phyloP scores from a whole-genome alignment of 2,329 filamentous ascomycete species.

The Periconia sp. region DNA sequence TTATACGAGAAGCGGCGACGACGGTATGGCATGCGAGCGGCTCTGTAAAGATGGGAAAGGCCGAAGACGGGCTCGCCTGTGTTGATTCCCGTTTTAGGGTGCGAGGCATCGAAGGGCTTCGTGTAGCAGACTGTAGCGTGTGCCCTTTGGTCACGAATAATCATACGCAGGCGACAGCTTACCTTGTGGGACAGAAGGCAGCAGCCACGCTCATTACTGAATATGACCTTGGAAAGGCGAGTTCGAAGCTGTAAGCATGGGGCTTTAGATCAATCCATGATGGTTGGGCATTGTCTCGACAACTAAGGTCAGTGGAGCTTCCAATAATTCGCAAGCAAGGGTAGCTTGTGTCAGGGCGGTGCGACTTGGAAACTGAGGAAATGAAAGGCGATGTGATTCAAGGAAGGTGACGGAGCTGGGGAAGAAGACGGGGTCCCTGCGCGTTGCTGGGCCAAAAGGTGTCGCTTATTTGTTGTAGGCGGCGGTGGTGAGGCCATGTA shows the following conservation, averaged over 20 bases:
- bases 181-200: slow-evolving; percentile 37
- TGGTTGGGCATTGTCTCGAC: neutral
- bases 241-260: neutral
- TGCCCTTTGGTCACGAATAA: slow-evolving; percentile 38
- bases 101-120: slow-evolving; percentile 38
- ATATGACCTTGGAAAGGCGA: slow-evolving; percentile 21
- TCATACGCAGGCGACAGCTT: slow-evolving; percentile 39
- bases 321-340: neutral
- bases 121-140: slow-evolving; percentile 44
- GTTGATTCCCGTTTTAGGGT: slow-evolving; percentile 43
- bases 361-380: neutral
- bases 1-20: slow-evolving; percentile 25
- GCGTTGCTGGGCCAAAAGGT: neutral
- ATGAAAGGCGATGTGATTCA: neutral
- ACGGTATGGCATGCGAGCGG: slow-evolving; percentile 44
- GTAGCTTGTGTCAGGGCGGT: neutral
- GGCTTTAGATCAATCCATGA: neutral
- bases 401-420: neutral
- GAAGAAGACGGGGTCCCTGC: neutral
- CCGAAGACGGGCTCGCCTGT: slow-evolving; percentile 35
- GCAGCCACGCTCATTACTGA: slow-evolving; percentile 36
- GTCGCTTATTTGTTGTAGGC: neutral
- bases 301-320: neutral
- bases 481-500: neutral
- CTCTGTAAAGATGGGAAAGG: slow-evolving; percentile 41